Base-by-base conservation (phyloP, 306 rosid genomes). In the Luffa acutangula region DNA sequence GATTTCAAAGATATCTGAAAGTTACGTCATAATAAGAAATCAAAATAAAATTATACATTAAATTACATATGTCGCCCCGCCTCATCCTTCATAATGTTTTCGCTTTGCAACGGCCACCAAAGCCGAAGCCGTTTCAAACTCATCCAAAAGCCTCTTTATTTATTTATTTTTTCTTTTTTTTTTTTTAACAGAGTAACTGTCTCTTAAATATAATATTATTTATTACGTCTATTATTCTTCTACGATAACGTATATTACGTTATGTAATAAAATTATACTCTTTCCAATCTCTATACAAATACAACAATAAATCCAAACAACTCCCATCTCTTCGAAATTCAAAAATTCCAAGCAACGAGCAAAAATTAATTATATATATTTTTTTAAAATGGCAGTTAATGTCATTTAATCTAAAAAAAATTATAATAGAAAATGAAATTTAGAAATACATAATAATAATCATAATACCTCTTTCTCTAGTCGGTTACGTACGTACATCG, bases 401-500 rank as follows among this genome's bases (percentile, higher is more conserved):
- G 52, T 41, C 52, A 67, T 67, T 70, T 43, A 70, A 43, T 69
- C 31, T 37, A 42, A 43, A 2, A 36, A 36, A 66, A n/a, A 57
- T 25, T 25, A 57, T 66, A 15, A 45, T 67, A 20, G 11, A 48
- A 70, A 70, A 70, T 70, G 0, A 42, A 43, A 70, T 20, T 70
- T 70, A 36, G 37, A 70, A 43, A n/a, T 20, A 70, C 76, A 45
- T 70, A 70, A 70, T 70, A 70, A 70, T 70, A 8, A 20, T 43
- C 15, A 60, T 60, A 60, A 60, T 60, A 31, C 10, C 25, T 18
- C 15, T 39, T 15, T 37, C 73, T 70, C 56, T 70, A 70, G 37
- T n/a, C 76, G 56, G 56, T 70, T 42, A 70, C 71, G 71, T 64
- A 64, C 76, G 74, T 39, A 66, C 76, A 70, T 70, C 11, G 36